A percentile compares a stretch with the other conserved stretches of the same genome.
These are phyloP conservation scores for Nepenthes gracilis DNA, from an alignment of 148 eudicot species.

Conservation along the genomic window DNA sequence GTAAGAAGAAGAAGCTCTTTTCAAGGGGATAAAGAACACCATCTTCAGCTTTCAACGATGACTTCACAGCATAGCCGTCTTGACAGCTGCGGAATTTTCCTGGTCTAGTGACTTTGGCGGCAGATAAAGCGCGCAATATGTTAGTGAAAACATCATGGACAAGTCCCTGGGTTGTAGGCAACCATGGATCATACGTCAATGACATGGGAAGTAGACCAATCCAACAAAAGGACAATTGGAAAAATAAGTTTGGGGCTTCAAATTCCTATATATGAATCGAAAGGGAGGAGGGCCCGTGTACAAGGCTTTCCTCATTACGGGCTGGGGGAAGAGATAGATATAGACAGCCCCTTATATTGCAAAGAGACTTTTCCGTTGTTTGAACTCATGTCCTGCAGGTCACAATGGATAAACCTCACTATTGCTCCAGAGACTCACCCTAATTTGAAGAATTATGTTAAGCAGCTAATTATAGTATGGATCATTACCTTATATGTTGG, in stretches of 20 bases:
- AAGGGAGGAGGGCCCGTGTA: too few relatives aligned
- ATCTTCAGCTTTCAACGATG: slow-evolving; percentile 98
- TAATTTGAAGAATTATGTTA: neutral
- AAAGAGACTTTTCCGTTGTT: too few relatives aligned
- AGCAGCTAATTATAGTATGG: neutral
- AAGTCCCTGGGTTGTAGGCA: slow-evolving; percentile 50
- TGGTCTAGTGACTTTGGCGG: slow-evolving; percentile 89
- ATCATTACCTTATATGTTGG: slow-evolving; percentile 59
- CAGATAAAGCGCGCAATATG: slow-evolving; percentile 83
- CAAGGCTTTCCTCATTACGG: too few relatives aligned
- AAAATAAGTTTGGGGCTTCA: too few relatives aligned
- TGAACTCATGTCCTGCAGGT: too few relatives aligned
- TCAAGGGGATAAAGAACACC: slow-evolving; percentile 95
- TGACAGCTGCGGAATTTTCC: slow-evolving; percentile 93
- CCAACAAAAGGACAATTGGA: too few relatives aligned
- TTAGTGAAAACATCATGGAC: slow-evolving; percentile 85
- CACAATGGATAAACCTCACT: too few relatives aligned
- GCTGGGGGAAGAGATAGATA: too few relatives aligned
- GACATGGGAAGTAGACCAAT: neutral
- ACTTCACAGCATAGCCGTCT: slow-evolving; percentile 93
- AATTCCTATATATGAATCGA: too few relatives aligned
- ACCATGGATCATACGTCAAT: neutral
- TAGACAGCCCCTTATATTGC: too few relatives aligned
- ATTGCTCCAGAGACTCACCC: too few relatives aligned
- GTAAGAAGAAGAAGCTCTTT: slow-evolving; percentile 94